These are phyloP conservation scores for Yamadazyma dushanensis DNA, from an alignment of 1,139 yeast species.

Conservation along the genomic window DNA sequence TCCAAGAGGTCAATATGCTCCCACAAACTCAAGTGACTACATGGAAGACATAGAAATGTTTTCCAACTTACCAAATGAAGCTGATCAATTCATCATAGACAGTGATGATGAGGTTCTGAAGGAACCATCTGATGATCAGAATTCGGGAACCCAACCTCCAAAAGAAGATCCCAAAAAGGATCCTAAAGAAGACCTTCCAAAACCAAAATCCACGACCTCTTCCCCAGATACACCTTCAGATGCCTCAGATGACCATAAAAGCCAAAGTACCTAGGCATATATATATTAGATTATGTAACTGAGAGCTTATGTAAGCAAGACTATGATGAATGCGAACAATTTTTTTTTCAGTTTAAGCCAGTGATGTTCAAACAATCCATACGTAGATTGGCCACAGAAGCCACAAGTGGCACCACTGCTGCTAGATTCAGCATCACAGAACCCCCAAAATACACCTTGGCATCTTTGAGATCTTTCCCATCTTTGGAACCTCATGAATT, in stretches of 20 bases:
- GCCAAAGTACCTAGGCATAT: background rate
- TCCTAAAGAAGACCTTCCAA: too few relatives aligned
- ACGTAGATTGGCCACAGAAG: constrained; percentile 36
- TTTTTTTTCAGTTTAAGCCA: background rate
- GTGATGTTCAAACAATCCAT: constrained; percentile 15
- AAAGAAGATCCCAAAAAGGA: too few relatives aligned
- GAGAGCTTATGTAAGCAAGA: background rate
- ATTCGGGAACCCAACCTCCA: too few relatives aligned
- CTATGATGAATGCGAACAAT: background rate
- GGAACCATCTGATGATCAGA: too few relatives aligned
- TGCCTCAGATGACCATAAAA: background rate
- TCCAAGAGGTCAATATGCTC: constrained; percentile 20
- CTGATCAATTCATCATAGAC: constrained; percentile 36
- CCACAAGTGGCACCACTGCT: constrained; percentile 6
- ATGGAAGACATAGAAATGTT: constrained; percentile 18
- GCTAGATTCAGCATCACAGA: constrained; percentile 25
- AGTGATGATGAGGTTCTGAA: constrained; percentile 46
- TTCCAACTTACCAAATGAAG: constrained; percentile 16
- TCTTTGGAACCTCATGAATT: constrained; percentile 80
- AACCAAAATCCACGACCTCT: too few relatives aligned
- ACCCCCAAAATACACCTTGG: constrained; percentile 76
- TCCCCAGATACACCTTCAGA: too few relatives aligned
- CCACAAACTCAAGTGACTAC: constrained; percentile 23
- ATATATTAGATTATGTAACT: too few relatives aligned
- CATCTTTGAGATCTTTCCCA: constrained; percentile 84